phyloP scores from a whole-genome alignment of 768 basidiomycete species.

The Russula ochroleuca region DNA sequence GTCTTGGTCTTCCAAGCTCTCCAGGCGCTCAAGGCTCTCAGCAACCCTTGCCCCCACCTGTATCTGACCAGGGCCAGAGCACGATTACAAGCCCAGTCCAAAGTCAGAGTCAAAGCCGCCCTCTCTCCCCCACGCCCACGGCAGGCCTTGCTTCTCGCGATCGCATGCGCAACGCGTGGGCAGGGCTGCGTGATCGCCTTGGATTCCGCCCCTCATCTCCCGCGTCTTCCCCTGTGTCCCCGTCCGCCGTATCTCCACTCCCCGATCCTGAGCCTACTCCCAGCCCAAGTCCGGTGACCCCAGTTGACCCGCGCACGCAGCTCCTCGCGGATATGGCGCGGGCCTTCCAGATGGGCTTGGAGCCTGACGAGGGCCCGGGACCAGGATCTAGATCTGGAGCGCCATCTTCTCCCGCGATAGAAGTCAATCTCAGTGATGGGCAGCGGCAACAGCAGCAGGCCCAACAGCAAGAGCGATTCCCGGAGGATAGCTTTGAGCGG shows the following conservation, averaged over 20 bases:
- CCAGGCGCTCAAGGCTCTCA: slow-evolving; percentile 22
- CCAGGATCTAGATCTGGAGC: slow-evolving; percentile 6
- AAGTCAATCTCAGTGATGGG: slow-evolving; percentile 12
- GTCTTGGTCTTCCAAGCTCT: slow-evolving; percentile 41
- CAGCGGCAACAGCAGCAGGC: neutral
- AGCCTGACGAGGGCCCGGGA: slow-evolving; percentile 18
- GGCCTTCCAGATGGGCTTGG: slow-evolving; percentile 69
- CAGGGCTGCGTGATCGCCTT: slow-evolving; percentile 61
- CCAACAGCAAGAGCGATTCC: slow-evolving; percentile 22
- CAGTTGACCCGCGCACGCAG: slow-evolving; percentile 50
- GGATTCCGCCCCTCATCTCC: slow-evolving; percentile 37
- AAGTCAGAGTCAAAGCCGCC: slow-evolving; percentile 30
- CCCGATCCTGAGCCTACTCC: slow-evolving; percentile 10
- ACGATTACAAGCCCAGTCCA: neutral
- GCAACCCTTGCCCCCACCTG: neutral
- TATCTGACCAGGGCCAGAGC: neutral
- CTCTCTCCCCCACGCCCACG: slow-evolving; percentile 43
- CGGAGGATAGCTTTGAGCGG: slow-evolving; percentile 72
- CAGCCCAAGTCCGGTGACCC: slow-evolving; percentile 10
- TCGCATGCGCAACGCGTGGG: slow-evolving; percentile 63
- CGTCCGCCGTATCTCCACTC: neutral
- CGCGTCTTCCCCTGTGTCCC: neutral
- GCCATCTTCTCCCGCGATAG: slow-evolving; percentile 1
- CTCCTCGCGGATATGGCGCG: slow-evolving; percentile 81
- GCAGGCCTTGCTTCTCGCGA: slow-evolving; percentile 35